Percentiles rank a stretch among this genome's conserved stretches.
Conservation (phyloP, 495 filamentous ascomycete species). For the Penicillium odoratum region DNA sequence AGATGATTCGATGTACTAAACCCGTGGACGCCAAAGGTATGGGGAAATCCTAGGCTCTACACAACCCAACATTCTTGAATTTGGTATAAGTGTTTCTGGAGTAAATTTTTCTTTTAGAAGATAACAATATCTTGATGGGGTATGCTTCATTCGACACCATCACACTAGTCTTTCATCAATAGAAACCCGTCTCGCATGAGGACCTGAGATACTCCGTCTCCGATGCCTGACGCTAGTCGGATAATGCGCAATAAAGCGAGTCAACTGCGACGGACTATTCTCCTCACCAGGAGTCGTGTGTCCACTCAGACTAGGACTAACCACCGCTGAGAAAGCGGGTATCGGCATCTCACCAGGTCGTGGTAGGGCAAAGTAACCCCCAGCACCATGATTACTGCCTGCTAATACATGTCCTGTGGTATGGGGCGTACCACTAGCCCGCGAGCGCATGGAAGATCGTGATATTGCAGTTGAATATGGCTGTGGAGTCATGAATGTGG, state of each 20-base stretch:
- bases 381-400: constrained; percentile 9
- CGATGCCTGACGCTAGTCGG: constrained; percentile 30
- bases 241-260: constrained; percentile 32
- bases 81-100: too few relatives aligned
- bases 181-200: constrained; percentile 18
- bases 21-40: too few relatives aligned
- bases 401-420: background rate
- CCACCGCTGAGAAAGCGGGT: constrained; percentile 13
- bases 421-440: constrained; percentile 4
- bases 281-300: constrained; percentile 29
- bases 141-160: background rate
- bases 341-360: constrained; percentile 12
- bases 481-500: constrained; percentile 29
- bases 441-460: constrained; percentile 5
- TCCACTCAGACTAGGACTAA: constrained; percentile 25
- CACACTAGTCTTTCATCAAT: constrained; percentile 9
- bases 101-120: too few relatives aligned
- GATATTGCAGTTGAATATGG: constrained; percentile 17
- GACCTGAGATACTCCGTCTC: constrained; percentile 32
- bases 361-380: constrained; percentile 33
- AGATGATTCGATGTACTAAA: too few relatives aligned
- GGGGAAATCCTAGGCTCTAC: too few relatives aligned
- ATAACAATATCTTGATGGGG: too few relatives aligned
- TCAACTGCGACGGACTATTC: constrained; percentile 21
- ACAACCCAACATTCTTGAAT: too few relatives aligned